These are phyloP conservation scores for Clavariopsis aquatica DNA, from an alignment of 495 filamentous ascomycete genomes.

Conservation along the genomic window DNA sequence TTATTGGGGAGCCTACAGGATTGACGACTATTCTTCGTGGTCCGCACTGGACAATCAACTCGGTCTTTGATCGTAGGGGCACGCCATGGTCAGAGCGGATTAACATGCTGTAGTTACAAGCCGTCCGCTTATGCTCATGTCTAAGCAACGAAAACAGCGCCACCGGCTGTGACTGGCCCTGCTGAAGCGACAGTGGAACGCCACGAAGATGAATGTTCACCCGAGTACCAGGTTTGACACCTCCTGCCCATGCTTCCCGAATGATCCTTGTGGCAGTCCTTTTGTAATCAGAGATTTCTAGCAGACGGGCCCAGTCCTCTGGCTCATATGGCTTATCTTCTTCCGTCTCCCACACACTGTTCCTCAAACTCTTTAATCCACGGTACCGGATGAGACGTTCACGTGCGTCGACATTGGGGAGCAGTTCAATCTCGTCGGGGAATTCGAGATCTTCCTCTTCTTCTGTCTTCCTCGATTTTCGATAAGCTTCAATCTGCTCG, in stretches of 20 bases:
- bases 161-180: constrained; percentile 59
- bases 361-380: constrained; percentile 84
- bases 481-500: constrained; percentile 73
- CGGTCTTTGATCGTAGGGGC: constrained; percentile 85
- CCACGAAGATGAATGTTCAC: constrained; percentile 78
- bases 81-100: constrained; percentile 68
- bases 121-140: constrained; percentile 91
- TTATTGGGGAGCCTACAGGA: constrained; percentile 18
- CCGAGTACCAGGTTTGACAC: constrained; percentile 77
- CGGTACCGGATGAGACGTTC: constrained; percentile 84
- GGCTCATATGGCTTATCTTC: constrained; percentile 85
- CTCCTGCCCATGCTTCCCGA: constrained; percentile 80
- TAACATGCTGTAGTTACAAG: constrained; percentile 73
- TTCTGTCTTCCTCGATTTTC: constrained; percentile 71
- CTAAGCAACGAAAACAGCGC: constrained; percentile 81
- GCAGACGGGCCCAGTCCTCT: constrained; percentile 81
- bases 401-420: constrained; percentile 79
- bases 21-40: constrained; percentile 83
- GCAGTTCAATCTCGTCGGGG: constrained; percentile 94
- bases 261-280: constrained; percentile 71
- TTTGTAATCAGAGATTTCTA: constrained; percentile 82
- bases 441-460: constrained; percentile 90
- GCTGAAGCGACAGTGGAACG: constrained; percentile 62
- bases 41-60: constrained; percentile 85
- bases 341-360: constrained; percentile 81